These are phyloP conservation scores for Parascedosporium putredinis DNA, from an alignment of 2,329 filamentous ascomycete species.

Conservation along the genomic window DNA sequence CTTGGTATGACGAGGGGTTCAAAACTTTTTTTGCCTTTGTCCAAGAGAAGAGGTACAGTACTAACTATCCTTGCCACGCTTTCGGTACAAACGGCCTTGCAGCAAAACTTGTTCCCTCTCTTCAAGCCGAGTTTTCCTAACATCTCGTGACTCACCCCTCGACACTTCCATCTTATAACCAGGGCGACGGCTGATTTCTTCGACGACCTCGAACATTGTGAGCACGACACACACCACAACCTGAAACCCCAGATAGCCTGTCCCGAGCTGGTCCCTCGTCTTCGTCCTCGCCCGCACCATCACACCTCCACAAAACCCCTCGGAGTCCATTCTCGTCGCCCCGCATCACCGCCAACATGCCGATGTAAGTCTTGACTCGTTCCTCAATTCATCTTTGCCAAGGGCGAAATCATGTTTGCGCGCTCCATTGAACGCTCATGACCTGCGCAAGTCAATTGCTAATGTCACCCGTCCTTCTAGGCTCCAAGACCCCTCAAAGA, in stretches of 20 bases:
- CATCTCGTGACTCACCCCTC: background rate
- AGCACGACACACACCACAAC: background rate
- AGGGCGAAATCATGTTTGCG: no score
- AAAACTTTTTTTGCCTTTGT: background rate
- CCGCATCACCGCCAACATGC: background rate
- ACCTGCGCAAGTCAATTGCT: no score
- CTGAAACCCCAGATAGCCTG: no score
- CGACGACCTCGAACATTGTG: background rate
- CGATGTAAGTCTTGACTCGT: constrained; percentile 4
- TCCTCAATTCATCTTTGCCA: no score
- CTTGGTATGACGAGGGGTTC: background rate
- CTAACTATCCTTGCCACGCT: background rate
- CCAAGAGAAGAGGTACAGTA: background rate
- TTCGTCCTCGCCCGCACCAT: background rate
- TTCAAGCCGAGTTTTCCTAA: no score
- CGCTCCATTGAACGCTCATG: no score
- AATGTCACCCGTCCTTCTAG: constrained; percentile 14
- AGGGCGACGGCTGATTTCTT: background rate
- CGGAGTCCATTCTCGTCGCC: background rate
- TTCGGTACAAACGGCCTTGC: background rate
- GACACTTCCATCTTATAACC: background rate
- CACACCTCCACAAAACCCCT: background rate
- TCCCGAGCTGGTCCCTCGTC: no score
- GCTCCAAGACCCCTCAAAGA: constrained; percentile 67
- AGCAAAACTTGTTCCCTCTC: background rate